Base-by-base conservation (phyloP, 2,329 filamentous ascomycete species). In the Hymenotorrendiella dingleyae region DNA sequence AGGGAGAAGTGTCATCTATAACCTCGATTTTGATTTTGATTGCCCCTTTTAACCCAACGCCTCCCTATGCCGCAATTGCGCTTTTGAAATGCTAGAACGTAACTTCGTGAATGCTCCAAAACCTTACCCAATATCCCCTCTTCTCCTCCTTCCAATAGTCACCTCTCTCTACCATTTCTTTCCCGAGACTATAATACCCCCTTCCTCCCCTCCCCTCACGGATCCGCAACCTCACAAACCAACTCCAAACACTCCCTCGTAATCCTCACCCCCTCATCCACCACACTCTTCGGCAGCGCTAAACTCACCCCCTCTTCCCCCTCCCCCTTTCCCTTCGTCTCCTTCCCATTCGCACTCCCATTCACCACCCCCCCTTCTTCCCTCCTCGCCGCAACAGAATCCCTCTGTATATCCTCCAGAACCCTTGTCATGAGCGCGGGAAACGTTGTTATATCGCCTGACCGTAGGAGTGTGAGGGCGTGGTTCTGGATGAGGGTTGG, bases 191-290 rank as follows among this genome's bases (percentile, higher is more conserved):
- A 14, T 7, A 14, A 19, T n/a, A 32, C 3, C 3, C 35, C 36
- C 20, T 9, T 34, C 30, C 36, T 20, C 21, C 39, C 27, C 38
- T 28, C 4, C 23, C 5, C 12, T 11, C 16, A 30, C 14, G 23
- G n/a, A 30, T 44, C 26, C 35, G 47, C 52, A 23, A 62, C 48
- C 40, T 62, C 58, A 48, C 58, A 60, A 59, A 63, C 58, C 24
- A 42, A 32, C 49, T 80, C 77, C 30, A 83, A 64, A 49, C 72
- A 72, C 53, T 81, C 77, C 45, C 72, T 67, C 21, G 78, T 78
- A 23, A 76, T 67, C 50, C 70, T 71, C n/a, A 82, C 64, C 4
- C 78, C 77, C 51, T 84, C 76, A 20, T 81, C 74, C 11, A 83
- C 63, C n/a, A 81, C 76, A 2, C 66, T 58, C 42, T 72, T 67